A percentile compares a stretch with the other conserved stretches of the same genome.
Evolutionary conservation across 306 rosid genomes (phyloP).

Genomic region (Astragalus glycyphyllos): DNA sequence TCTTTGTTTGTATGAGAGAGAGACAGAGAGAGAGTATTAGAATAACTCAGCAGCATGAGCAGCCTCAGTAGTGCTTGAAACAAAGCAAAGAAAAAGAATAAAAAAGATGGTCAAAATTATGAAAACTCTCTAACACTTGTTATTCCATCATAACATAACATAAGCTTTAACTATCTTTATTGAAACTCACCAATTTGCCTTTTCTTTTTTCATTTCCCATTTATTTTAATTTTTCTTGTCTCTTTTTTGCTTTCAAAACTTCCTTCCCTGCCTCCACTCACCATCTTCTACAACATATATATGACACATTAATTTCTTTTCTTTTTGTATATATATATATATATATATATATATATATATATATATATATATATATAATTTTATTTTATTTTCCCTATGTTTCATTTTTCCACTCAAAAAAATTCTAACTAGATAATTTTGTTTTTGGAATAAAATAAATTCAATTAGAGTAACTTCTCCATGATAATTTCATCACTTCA

Average conservation of each 20-base stretch:
- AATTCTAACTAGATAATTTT: not conserved
- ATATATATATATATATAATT: too few relatives aligned
- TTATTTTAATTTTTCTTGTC: slow-evolving; percentile 47
- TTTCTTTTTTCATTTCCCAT: slow-evolving; percentile 46
- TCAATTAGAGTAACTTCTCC: not conserved
- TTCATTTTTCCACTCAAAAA: slow-evolving; percentile 1
- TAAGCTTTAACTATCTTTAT: slow-evolving; percentile 79
- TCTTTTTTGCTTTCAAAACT: slow-evolving; percentile 38
- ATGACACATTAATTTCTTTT: not conserved
- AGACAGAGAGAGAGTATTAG: slow-evolving; percentile 35
- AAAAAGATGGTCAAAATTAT: slow-evolving; percentile 94
- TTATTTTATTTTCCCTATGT: not conserved
- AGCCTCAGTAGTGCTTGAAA: slow-evolving; percentile 58
- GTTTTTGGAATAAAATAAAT: too few relatives aligned
- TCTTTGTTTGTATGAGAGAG: slow-evolving; percentile 25
- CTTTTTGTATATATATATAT: too few relatives aligned
- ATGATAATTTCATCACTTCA: slow-evolving; percentile 15
- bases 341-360: too few relatives aligned
- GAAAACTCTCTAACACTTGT: slow-evolving; percentile 68
- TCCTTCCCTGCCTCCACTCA: slow-evolving; percentile 25
- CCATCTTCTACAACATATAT: not conserved
- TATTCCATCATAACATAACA: slow-evolving; percentile 57
- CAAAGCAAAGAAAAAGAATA: slow-evolving; percentile 49
- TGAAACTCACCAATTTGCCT: slow-evolving; percentile 90
- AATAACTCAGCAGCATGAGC: slow-evolving; percentile 47